A percentile compares a stretch with the other conserved stretches of the same genome.
phyloP scores from a whole-genome alignment of 352 stramenopile genomes.

The Phytophthora kernoviae region DNA sequence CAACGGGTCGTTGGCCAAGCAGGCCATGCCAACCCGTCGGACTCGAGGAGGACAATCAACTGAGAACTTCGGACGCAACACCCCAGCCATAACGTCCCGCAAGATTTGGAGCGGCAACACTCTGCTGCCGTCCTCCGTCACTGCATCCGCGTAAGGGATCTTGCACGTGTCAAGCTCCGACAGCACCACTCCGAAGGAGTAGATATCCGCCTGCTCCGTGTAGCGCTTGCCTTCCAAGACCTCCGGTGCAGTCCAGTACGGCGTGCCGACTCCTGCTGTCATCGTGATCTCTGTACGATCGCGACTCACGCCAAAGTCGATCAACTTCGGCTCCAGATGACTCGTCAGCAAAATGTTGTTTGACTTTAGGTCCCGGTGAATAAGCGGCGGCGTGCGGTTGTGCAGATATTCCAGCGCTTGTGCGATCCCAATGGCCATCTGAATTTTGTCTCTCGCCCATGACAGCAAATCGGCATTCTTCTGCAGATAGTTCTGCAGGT shows the following conservation, averaged over 20 bases:
- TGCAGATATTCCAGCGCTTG: constrained; percentile 41
- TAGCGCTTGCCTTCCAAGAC: constrained; percentile 56
- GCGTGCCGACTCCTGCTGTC: constrained; percentile 78
- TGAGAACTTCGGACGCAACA: constrained; percentile 43
- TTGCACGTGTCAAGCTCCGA: constrained; percentile 44
- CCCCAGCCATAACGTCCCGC: constrained; percentile 42
- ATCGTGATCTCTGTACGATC: constrained; percentile 22
- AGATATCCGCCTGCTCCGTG: constrained; percentile 66
- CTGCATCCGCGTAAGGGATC: constrained; percentile 31
- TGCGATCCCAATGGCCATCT: constrained; percentile 28
- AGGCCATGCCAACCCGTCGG: constrained; percentile 28
- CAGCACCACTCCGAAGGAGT: constrained; percentile 65
- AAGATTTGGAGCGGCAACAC: constrained; percentile 41
- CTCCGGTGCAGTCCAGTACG: constrained; percentile 82
- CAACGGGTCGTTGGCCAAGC: constrained; percentile 29
- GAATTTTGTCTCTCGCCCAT: constrained; percentile 38
- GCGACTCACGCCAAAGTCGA: constrained; percentile 82
- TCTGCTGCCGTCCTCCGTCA: constrained; percentile 17
- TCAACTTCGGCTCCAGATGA: constrained; percentile 66
- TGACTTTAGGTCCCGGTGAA: constrained; percentile 35
- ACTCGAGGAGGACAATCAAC: constrained; percentile 43
- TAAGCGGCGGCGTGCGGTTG: constrained; percentile 21
- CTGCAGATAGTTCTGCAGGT: constrained; percentile 22
- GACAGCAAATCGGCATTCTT: constrained; percentile 18
- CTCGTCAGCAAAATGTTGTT: constrained; percentile 77